Evolutionary conservation across 805 yeast genomes (phyloP), one percentile per base, ranked within the genome.

Genomic region (Ogataea siamensis): DNA sequence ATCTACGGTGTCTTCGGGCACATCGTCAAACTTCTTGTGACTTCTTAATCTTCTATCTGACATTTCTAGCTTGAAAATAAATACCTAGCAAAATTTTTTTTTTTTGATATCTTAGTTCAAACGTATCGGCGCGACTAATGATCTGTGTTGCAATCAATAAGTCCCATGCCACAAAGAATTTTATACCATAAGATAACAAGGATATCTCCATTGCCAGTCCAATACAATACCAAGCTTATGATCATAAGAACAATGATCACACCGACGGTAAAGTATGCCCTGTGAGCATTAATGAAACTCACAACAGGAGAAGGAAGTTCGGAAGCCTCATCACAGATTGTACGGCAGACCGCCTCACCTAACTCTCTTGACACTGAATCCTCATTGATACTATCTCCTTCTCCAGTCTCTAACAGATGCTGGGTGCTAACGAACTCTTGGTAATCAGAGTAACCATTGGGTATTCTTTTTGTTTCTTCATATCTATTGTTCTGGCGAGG

Each of bases 81-180:
- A 11, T 40, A 34, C 18, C 14, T 22, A 35, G 42, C 33, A 42
- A 28, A 34, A 39, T 19, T 28, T 33, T 39, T 39, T 39, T 39
- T 39, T 28, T 25, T 28, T 22, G 20, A 28, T 26, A 34, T 12
- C 12, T 11, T 10, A 18, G 26, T 16, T 9, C 12, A 23, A 23
- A 40, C 24, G 44, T 37, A 39, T 39, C 42, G 42, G 30, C 43
- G 39, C 38, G 17, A 13, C 21, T 17, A 15, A 15, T 9, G 9
- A 19, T 9, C 14, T 11, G 23, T 9, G 21, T 28, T 18, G 25
- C 54, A 48, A 12, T 39, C 28, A 11, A 47, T 24, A 11, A 53
- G 5, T 5, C 53, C 53, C 6, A 50, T 18, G 12, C 26, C 26
- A 25, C 58, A 55, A 8, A 55, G 36, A 6, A 51, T 32, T 14